Evolutionary conservation across 129 eudicot genomes (phyloP).

Genomic region (Scalesia atractyloides): DNA sequence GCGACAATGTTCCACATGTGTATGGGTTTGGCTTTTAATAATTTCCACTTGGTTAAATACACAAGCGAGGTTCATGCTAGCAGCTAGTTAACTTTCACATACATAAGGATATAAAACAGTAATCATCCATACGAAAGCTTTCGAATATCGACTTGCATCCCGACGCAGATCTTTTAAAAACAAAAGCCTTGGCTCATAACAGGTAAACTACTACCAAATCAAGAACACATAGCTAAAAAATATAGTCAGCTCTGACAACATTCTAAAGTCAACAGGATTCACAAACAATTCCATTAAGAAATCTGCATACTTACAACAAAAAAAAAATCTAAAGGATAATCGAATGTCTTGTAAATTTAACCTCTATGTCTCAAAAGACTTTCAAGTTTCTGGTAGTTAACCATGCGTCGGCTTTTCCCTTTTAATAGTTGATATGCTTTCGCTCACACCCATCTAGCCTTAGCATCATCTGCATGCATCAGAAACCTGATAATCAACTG

Average conservation of each 20-base stretch:
- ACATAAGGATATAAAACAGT: too few species aligned
- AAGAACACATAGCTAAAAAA: background rate
- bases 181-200: slow-evolving; percentile 19
- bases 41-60: too few species aligned
- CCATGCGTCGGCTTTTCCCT: background rate
- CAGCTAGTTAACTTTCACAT: too few species aligned
- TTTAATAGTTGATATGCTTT: slow-evolving; percentile 1
- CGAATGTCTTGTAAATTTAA: slow-evolving; percentile 20
- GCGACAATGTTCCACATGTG: too few species aligned
- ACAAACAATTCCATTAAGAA: slow-evolving; percentile 20
- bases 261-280: background rate
- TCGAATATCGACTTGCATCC: background rate
- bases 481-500: background rate
- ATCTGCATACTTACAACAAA: slow-evolving; percentile 34
- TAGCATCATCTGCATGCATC: slow-evolving; percentile 16
- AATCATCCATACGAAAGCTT: too few species aligned
- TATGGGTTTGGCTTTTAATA: too few species aligned
- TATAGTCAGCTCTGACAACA: slow-evolving; percentile 16
- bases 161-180: slow-evolving; percentile 1
- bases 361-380: slow-evolving; percentile 12
- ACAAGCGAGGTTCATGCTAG: too few species aligned
- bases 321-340: slow-evolving; percentile 19
- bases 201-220: slow-evolving; percentile 20
- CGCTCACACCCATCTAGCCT: background rate
- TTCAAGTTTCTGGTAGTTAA: background rate